These are phyloP conservation scores for Trichosanthes truncata DNA, from an alignment of 306 rosid genomes.

Conservation along the genomic window DNA sequence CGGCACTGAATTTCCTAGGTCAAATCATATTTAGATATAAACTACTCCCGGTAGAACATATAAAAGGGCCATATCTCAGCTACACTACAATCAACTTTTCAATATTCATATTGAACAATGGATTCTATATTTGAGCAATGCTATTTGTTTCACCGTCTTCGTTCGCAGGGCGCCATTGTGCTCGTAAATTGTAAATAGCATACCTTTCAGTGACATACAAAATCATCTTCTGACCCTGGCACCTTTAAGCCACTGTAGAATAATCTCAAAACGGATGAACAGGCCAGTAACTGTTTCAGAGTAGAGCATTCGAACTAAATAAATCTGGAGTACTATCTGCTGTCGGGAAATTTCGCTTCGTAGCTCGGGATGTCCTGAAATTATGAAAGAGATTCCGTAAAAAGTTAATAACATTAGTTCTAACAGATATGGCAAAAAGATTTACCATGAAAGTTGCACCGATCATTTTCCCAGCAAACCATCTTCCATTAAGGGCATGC, in stretches of 20 bases:
- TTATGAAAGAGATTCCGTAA: not conserved
- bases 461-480: constrained; percentile 99
- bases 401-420: not conserved
- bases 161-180: not conserved
- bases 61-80: not conserved
- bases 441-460: constrained; percentile 76
- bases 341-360: constrained; percentile 10
- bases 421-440: not conserved
- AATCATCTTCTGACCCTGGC: not conserved
- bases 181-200: not conserved
- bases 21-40: not conserved
- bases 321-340: not conserved
- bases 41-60: not conserved
- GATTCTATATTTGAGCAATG: not conserved
- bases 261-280: not conserved
- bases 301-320: not conserved
- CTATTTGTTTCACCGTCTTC: not conserved
- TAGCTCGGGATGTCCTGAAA: constrained; percentile 10
- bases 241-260: not conserved
- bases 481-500: constrained; percentile 84
- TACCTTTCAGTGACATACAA: not conserved
- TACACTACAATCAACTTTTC: not conserved
- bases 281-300: not conserved
- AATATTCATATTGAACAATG: not conserved
- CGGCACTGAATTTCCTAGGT: not conserved